Evolutionary conservation across 164 flowering plant genomes (phyloP), one percentile per base, ranked within the genome.

Genomic region (Stephania cephalantha): DNA sequence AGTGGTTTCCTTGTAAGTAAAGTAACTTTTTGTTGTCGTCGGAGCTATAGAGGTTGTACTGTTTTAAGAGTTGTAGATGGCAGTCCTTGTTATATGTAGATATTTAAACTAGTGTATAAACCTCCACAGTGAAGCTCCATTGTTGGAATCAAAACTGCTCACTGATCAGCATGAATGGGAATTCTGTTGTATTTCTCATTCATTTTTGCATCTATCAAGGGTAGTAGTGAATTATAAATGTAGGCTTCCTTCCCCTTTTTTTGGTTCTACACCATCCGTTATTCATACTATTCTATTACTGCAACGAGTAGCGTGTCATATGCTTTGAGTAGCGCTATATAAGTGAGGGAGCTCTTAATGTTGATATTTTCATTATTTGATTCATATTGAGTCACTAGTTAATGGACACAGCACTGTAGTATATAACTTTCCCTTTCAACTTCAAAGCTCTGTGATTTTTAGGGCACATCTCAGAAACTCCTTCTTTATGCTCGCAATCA

Each of bases 1-100:
- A 71, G 78, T 78, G 76, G 71, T 71, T 42, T 76, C 74, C 79
- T 84, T 83, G 82, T 81, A 73, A 81, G 87, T 87, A 84, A 78
- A 71, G 53, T 66, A 72, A 63, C 72, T 66, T 83, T 80, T 25
- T 30, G 64, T 46, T 50, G 61, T 73, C 15, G 45, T 71, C 70
- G 17, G 72, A 74, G 76, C 61, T 74, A 77, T 80, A 75, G 83
- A 80, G 82, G 74, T 35, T 35, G 42, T 35, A 35, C 42, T 35
- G 42, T 35, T 35, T 35, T 4, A 0, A 35, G 42, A 35, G 42
- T 35, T 35, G 42, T 35, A 35, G 42, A 35, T 76, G 69, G 76
- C 64, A 53, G 73, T 79, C 17, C 29, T 79, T 69, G 81, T 68
- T 71, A 78, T 71, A 78, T 85, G 85, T 85, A 82, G 83, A 83